Conservation (phyloP, 2,329 filamentous ascomycete genomes). For the Zasmidium cellare region DNA sequence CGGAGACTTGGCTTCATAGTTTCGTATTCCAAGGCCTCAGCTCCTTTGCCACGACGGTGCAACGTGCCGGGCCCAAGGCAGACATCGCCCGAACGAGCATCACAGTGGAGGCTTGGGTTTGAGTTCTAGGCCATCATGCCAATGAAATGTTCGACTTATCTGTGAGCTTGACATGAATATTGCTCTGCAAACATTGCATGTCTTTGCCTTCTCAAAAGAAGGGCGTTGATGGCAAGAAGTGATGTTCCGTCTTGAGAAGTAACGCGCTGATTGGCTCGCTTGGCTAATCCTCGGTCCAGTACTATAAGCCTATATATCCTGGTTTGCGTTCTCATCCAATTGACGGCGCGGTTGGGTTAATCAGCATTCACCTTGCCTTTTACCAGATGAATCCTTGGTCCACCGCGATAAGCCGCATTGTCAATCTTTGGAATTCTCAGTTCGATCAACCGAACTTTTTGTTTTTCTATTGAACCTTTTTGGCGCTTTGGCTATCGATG, state of each 20-base stretch:
- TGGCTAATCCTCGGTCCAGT: background rate
- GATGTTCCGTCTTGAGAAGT: no score
- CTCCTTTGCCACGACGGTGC: background rate
- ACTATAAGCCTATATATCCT: slow-evolving; percentile 10
- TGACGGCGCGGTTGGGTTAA: slow-evolving; percentile 33
- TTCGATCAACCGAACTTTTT: slow-evolving; percentile 18
- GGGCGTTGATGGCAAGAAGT: no score
- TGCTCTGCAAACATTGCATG: no score
- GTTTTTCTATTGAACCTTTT: slow-evolving; percentile 4
- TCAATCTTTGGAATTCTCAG: slow-evolving; percentile 28
- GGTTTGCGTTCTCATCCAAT: background rate
- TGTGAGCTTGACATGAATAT: no score
- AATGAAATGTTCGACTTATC: no score
- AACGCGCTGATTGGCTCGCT: background rate
- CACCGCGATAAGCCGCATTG: slow-evolving; percentile 30
- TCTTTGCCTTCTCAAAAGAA: no score
- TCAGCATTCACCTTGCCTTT: slow-evolving; percentile 37
- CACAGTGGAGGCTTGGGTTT: no score
- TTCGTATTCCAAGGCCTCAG: background rate
- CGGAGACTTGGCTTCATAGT: background rate
- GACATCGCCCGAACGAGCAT: background rate
- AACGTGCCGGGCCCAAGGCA: background rate
- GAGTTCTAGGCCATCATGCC: no score
- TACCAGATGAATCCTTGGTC: slow-evolving; percentile 36
- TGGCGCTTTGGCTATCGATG: no score